phyloP scores from a whole-genome alignment of 345 rosid genomes.

The Lepidium africanum region DNA sequence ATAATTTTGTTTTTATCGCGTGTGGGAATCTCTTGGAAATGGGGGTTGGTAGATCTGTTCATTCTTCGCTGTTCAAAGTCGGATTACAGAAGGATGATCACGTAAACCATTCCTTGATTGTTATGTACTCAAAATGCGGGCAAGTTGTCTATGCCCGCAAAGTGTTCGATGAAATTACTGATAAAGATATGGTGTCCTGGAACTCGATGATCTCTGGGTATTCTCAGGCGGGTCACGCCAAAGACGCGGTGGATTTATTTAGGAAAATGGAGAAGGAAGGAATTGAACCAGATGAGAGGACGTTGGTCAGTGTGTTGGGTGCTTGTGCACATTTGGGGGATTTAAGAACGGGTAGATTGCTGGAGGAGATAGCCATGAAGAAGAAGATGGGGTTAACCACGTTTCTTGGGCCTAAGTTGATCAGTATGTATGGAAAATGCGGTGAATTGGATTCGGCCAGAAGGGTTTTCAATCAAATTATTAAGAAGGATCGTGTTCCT shows the following conservation, averaged over 20 bases:
- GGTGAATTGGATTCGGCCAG: constrained; percentile 64
- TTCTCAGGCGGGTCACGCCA: constrained; percentile 51
- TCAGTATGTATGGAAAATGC: constrained; percentile 80
- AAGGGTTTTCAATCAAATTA: constrained; percentile 60
- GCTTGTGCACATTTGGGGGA: constrained; percentile 69
- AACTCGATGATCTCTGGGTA: constrained; percentile 90
- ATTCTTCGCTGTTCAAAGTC: constrained; percentile 44
- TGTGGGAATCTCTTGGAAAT: constrained; percentile 50
- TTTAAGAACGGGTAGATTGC: constrained; percentile 55
- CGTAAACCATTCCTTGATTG: constrained; percentile 54
- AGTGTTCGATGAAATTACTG: constrained; percentile 65
- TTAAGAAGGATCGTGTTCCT: constrained; percentile 48
- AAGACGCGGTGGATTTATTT: constrained; percentile 59
- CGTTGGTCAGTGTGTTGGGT: constrained; percentile 66
- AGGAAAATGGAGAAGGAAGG: constrained; percentile 53
- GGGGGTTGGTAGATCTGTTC: constrained; percentile 43
- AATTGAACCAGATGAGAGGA: constrained; percentile 65
- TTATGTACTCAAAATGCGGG: constrained; percentile 49
- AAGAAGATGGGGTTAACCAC: constrained; percentile 44
- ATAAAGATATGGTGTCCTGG: constrained; percentile 70
- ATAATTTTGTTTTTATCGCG: constrained; percentile 60
- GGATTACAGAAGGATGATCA: constrained; percentile 58
- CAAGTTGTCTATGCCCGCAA: constrained; percentile 38
- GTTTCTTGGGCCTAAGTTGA: constrained; percentile 56
- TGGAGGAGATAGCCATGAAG: constrained; percentile 41